Evolutionary conservation across 768 basidiomycete genomes (phyloP), one percentile per base, ranked within the genome.

Genomic region (Pleurotus platypus): DNA sequence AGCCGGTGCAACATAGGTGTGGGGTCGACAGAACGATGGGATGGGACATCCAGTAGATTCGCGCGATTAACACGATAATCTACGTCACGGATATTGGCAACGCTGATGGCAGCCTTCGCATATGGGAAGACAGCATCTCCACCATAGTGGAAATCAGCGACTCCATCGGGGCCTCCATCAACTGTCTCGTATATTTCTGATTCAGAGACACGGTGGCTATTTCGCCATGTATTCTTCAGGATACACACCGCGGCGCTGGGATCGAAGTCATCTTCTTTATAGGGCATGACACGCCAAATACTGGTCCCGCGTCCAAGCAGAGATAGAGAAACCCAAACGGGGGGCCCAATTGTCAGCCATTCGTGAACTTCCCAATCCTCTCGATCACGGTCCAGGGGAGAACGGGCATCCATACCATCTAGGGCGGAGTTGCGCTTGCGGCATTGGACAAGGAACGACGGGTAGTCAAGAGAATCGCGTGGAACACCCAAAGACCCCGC

Each of bases 101-200:
- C 30, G 30, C 30, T 30, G 30, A 11, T 30, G 8, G 30, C 30
- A 30, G 30, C 30, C 24, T 43, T 26, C 49, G 38, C 24, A 5
- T 24, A 9, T 9, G 57, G 37, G 35, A 35, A 37, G 51, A 49
- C 38, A 55, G 63, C 60, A 47, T 61, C 60, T 3, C 45, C 54
- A 20, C 64, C 62, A 26, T 48, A 46, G 38, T 55, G 43, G 15
- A 65, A 63, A 35, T 60, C 48, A 35, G 62, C 62, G 26, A 65
- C 57, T n/a, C 57, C 60, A 22, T 58, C 42, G 49, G 55, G 60
- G 15, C 45, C 22, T 8, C 24, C 38, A 4, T 60, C 45, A 50
- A 61, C 9, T 7, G 30, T 30, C 57, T 38, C 18, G 42, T 61
- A 61, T 27, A 61, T 61, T 20, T 39, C 48, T 7, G 60, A 58